A percentile compares a stretch with the other conserved stretches of the same genome.
Evolutionary conservation across 352 stramenopile species (phyloP).

Genomic region (Phytophthora sp.): DNA sequence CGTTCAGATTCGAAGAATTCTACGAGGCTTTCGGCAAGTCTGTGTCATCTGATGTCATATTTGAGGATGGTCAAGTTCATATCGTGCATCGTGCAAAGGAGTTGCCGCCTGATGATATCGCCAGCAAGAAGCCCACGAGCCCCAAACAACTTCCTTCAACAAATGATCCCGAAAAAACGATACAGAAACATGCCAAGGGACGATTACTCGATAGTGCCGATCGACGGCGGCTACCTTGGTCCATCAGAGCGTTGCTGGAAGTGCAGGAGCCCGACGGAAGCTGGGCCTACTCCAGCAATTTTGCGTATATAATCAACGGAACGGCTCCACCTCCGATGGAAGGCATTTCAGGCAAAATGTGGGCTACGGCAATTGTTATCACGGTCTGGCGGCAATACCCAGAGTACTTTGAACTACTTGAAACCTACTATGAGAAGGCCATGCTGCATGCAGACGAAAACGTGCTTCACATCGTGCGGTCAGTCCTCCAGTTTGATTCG

Average conservation of each 20-base stretch:
- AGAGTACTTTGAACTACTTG: constrained; percentile 63
- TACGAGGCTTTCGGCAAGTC: constrained; percentile 71
- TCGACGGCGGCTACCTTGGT: constrained; percentile 37
- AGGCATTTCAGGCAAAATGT: constrained; percentile 58
- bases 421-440: constrained; percentile 59
- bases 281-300: constrained; percentile 63
- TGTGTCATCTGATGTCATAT: constrained; percentile 46
- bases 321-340: constrained; percentile 45
- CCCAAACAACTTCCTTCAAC: neutral
- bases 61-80: constrained; percentile 46
- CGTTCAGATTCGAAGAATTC: constrained; percentile 69
- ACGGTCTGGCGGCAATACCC: constrained; percentile 63
- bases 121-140: neutral
- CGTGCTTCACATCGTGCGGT: constrained; percentile 48
- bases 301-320: constrained; percentile 59
- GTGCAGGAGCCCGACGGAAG: constrained; percentile 70
- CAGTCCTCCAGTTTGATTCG: constrained; percentile 46
- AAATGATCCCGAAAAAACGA: constrained; percentile 2
- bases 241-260: constrained; percentile 48
- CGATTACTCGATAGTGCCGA: constrained; percentile 34
- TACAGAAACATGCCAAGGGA: constrained; percentile 25
- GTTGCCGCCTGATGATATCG: neutral
- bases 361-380: constrained; percentile 65
- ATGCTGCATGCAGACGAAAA: constrained; percentile 70
- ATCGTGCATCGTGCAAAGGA: constrained; percentile 34